Evolutionary conservation across 352 stramenopile genomes (phyloP).

Genomic region (Globisporangium viniferum): DNA sequence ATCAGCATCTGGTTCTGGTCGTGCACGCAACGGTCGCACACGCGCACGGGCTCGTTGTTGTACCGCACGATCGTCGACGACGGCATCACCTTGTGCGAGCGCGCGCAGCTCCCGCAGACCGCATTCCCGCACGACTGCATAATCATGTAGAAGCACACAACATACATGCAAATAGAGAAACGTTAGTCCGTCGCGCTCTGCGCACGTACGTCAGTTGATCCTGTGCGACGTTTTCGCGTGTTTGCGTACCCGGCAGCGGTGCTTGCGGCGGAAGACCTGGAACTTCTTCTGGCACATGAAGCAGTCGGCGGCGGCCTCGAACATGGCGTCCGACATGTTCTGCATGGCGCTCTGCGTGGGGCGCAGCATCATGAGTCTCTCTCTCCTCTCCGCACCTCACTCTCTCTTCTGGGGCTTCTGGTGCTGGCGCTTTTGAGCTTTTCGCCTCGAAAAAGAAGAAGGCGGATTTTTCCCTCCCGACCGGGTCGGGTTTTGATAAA

Average conservation of each 20-base stretch:
- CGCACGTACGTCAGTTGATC: not conserved
- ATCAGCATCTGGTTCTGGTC: slow-evolving; percentile 74
- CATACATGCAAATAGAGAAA: slow-evolving; percentile 7
- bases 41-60: slow-evolving; percentile 76
- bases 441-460: slow-evolving; percentile 11
- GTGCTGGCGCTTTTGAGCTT: slow-evolving; percentile 3
- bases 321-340: slow-evolving; percentile 41
- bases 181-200: not conserved
- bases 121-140: slow-evolving; percentile 71
- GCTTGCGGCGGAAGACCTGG: slow-evolving; percentile 81
- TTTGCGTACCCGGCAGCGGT: slow-evolving; percentile 63
- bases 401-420: not conserved
- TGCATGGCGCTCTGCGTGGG: slow-evolving; percentile 17
- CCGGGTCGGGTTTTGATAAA: not conserved
- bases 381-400: not conserved
- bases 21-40: slow-evolving; percentile 78
- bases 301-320: slow-evolving; percentile 63
- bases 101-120: slow-evolving; percentile 71
- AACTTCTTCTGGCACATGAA: slow-evolving; percentile 84
- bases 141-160: not conserved
- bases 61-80: slow-evolving; percentile 59
- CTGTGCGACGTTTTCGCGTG: not conserved
- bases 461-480: slow-evolving; percentile 9
- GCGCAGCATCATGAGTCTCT: slow-evolving; percentile 17
- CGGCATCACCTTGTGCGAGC: slow-evolving; percentile 76